Evolutionary conservation across 495 filamentous ascomycete genomes (phyloP).

Genomic region (Xylaria intraflava): DNA sequence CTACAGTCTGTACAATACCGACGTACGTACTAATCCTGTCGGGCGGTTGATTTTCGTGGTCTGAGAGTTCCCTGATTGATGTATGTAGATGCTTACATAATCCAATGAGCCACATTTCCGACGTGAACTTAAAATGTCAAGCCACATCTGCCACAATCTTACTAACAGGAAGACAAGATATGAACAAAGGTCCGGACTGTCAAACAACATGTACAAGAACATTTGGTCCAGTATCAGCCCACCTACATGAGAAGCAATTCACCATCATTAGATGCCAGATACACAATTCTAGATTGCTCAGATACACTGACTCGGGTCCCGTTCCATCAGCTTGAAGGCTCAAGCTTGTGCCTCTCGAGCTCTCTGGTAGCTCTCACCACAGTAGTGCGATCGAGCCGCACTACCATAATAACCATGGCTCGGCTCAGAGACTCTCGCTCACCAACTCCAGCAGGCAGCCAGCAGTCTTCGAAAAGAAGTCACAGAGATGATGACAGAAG

Average conservation of each 20-base stretch:
- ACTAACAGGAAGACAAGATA: neutral
- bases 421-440: constrained; percentile 87
- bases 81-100: too few relatives aligned
- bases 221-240: neutral
- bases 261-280: neutral
- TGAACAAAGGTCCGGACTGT: too few relatives aligned
- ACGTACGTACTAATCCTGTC: too few relatives aligned
- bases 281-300: neutral
- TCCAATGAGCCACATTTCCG: neutral
- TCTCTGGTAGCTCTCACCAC: constrained; percentile 33
- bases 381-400: constrained; percentile 31
- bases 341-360: constrained; percentile 24
- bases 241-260: neutral
- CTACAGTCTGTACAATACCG: too few relatives aligned
- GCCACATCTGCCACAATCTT: neutral
- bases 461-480: constrained; percentile 62
- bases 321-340: constrained; percentile 19
- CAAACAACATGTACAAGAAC: neutral
- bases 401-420: constrained; percentile 65
- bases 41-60: too few relatives aligned
- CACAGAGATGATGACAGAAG: constrained; percentile 73
- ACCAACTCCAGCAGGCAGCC: constrained; percentile 93
- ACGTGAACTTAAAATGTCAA: neutral
- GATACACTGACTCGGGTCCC: constrained; percentile 10
- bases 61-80: too few relatives aligned